Base-by-base conservation (phyloP, 495 filamentous ascomycete genomes). In the Aspergillus homomorphus region DNA sequence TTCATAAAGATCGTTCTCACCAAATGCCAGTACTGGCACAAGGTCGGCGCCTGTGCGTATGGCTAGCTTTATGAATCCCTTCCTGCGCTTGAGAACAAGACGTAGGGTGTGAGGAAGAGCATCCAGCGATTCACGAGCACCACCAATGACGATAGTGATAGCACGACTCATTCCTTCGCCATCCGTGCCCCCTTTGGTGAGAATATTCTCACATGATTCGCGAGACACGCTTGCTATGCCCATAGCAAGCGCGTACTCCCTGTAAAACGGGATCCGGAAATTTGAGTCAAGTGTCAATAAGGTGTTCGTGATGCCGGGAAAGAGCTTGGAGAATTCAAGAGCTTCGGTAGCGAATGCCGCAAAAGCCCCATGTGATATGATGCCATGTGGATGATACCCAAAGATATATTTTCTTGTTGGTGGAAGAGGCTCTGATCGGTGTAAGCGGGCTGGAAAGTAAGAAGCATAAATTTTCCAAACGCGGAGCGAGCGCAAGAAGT, bases 361-460 rank as follows among this genome's bases (percentile, higher is more conserved):
- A 72, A 94, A 97, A 1, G 95, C 94, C 41, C 94, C 94, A 66
- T 96, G 90, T 15, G 88, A 91, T 65, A 98, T 96, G 71, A 98
- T 97, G 43, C 94, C 94, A 69, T 98, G 93, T 0, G 93, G 93
- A 67, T 97, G 94, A 70, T 98, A 97, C 44, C 95, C 94, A 68
- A 98, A 96, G 62, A 98, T 93, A 75, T 98, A 98, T 74, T 98
- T 98, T 57, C 91, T 82, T 2, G 87, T 89, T 0, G 91, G 80
- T 15, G 89, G 83, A 2, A 98, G 84, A 18, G 56, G 74, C 62
- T 87, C 80, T 41, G 89, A 91, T 56, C 93, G 88, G 72, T 98
- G 92, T 28, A 98, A 82, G 28, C 82, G 80, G 14, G 91, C 89
- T 1, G 94, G 94, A 73, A 94, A 98, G 77, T 98, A 98, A 18